Conservation (phyloP, 108 stramenopile species). For the Discostella pseudostelligera region DNA sequence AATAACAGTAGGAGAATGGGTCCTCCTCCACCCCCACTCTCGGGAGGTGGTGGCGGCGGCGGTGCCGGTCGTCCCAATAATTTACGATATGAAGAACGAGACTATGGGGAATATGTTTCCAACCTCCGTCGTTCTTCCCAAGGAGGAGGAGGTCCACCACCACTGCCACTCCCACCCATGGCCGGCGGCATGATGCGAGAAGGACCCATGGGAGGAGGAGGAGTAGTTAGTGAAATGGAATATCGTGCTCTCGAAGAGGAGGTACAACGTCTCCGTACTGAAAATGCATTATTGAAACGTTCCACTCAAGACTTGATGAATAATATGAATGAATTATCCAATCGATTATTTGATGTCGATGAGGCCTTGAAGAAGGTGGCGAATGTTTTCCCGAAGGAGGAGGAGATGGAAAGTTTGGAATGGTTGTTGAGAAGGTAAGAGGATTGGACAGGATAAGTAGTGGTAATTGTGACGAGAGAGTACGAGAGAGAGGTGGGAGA, state of each 20-base stretch:
- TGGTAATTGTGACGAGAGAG: too few relatives aligned
- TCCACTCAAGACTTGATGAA: conserved; percentile 34
- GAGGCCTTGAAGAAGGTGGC: conserved; percentile 47
- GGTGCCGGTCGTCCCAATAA: conserved; percentile 1
- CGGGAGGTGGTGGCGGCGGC: not conserved
- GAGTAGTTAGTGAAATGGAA: conserved; percentile 1
- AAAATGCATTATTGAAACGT: conserved; percentile 36
- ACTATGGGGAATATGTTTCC: conserved; percentile 8
- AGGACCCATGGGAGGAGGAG: too few relatives aligned
- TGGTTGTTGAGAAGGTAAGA: conserved; percentile 38
- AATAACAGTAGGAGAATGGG: not conserved
- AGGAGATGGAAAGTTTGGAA: conserved; percentile 45
- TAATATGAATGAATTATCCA: conserved; percentile 43
- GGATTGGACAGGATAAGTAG: too few relatives aligned
- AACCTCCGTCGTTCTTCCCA: not conserved
- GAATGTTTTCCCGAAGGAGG: conserved; percentile 42
- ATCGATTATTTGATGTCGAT: conserved; percentile 44
- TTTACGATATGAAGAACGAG: conserved; percentile 9
- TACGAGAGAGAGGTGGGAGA: too few relatives aligned
- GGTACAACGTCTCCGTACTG: conserved; percentile 32
- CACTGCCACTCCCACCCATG: too few relatives aligned
- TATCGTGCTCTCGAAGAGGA: conserved; percentile 26
- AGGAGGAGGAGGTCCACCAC: not conserved
- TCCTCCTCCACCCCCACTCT: not conserved
- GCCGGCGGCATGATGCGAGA: too few relatives aligned